A percentile compares a stretch with the other conserved stretches of the same genome.
Conservation (phyloP, 2,329 filamentous ascomycete species). For the Fusarium guadeloupense region DNA sequence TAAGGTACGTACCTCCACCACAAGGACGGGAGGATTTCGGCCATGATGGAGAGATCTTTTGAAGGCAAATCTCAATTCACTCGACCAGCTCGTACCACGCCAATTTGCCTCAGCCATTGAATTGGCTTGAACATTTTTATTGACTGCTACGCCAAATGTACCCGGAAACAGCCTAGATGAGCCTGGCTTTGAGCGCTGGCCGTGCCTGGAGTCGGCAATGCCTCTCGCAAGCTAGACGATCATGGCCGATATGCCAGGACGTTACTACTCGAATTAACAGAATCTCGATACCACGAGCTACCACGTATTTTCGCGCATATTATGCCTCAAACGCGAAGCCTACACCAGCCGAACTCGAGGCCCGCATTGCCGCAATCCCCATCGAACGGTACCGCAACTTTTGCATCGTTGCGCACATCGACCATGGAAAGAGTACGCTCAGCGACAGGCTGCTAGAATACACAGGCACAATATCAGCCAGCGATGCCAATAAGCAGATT, state of each 20-base stretch:
- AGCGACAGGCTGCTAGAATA: slow-evolving; percentile 92
- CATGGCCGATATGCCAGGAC: slow-evolving; percentile 24
- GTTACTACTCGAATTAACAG: slow-evolving; percentile 2
- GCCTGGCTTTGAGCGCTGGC: slow-evolving; percentile 49
- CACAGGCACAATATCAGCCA: slow-evolving; percentile 89
- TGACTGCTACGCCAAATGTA: slow-evolving; percentile 32
- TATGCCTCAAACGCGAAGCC: slow-evolving; percentile 40
- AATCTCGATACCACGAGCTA: background rate
- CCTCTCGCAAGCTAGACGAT: slow-evolving; percentile 36
- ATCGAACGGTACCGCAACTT: slow-evolving; percentile 90
- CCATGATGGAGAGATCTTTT: slow-evolving; percentile 28
- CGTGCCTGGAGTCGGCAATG: slow-evolving; percentile 52
- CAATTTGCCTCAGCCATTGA: slow-evolving; percentile 11
- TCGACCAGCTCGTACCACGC: slow-evolving; percentile 6
- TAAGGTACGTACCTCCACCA: slow-evolving; percentile 30
- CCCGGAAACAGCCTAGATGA: slow-evolving; percentile 46
- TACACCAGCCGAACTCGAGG: slow-evolving; percentile 48
- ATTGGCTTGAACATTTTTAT: slow-evolving; percentile 1
- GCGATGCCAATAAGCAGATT: slow-evolving; percentile 88
- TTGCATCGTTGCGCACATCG: slow-evolving; percentile 98
- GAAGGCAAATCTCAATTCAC: slow-evolving; percentile 1
- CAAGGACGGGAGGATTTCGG: slow-evolving; percentile 18
- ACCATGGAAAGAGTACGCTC: slow-evolving; percentile 97
- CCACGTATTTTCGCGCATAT: slow-evolving; percentile 9
- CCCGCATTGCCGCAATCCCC: slow-evolving; percentile 76